phyloP scores from a whole-genome alignment of 345 rosid species.

The Camelina sativa region DNA sequence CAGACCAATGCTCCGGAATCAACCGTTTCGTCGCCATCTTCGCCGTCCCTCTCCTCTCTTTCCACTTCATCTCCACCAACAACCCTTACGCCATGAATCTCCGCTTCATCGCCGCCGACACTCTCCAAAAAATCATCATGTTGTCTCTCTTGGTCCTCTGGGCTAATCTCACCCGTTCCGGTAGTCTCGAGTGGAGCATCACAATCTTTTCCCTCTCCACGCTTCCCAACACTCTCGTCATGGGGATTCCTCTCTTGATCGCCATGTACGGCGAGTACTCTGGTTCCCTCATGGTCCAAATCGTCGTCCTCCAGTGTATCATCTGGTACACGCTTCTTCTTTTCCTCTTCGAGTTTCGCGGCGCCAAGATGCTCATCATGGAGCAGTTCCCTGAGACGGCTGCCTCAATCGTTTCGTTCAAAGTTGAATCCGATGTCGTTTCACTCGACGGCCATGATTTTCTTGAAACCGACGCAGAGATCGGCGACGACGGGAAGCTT shows the following conservation, averaged over 20 bases:
- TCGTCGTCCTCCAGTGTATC: constrained; percentile 93
- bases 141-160: constrained; percentile 60
- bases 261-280: constrained; percentile 87
- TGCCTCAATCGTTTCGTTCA: constrained; percentile 86
- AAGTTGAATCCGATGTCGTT: constrained; percentile 87
- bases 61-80: constrained; percentile 93
- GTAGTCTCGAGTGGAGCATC: constrained; percentile 92
- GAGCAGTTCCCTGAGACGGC: constrained; percentile 98
- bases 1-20: constrained; percentile 98
- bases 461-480: constrained; percentile 84
- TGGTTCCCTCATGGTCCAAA: constrained; percentile 91
- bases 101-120: constrained; percentile 90
- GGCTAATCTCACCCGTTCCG: constrained; percentile 66
- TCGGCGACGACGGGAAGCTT: constrained; percentile 84
- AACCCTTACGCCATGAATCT: constrained; percentile 87
- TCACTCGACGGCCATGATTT: constrained; percentile 83
- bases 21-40: constrained; percentile 94
- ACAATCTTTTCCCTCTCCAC: constrained; percentile 92
- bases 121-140: constrained; percentile 84
- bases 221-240: constrained; percentile 89
- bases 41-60: constrained; percentile 93
- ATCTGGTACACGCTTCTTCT: constrained; percentile 97
- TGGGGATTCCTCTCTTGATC: constrained; percentile 94
- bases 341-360: constrained; percentile 88
- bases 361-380: constrained; percentile 88